A percentile compares a stretch with the other conserved stretches of the same genome.
Evolutionary conservation across 495 filamentous ascomycete genomes (phyloP).

Genomic region (Bryoglossum gracile): DNA sequence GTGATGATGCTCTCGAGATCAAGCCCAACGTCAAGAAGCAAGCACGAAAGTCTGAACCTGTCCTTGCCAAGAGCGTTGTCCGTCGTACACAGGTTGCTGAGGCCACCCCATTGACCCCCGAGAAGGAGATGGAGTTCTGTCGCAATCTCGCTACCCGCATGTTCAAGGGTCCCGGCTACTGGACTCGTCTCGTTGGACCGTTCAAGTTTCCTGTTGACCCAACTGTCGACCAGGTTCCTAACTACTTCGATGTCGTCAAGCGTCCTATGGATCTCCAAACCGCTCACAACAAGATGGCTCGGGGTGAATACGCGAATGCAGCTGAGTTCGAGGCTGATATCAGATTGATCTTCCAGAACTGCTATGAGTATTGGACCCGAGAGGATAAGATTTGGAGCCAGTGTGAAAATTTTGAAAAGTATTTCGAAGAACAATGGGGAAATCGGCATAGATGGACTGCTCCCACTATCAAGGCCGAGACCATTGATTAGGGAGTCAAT

Average conservation of each 20-base stretch:
- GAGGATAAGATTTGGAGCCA: conserved; percentile 62
- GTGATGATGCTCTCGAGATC: conserved; percentile 27
- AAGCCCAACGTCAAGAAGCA: conserved; percentile 27
- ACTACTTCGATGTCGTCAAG: conserved; percentile 90
- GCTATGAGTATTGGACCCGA: conserved; percentile 80
- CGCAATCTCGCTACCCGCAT: conserved; percentile 44
- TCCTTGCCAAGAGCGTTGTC: background rate
- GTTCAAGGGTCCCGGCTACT: conserved; percentile 48
- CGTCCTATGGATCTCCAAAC: conserved; percentile 91
- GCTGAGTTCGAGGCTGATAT: conserved; percentile 85
- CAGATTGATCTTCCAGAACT: conserved; percentile 80
- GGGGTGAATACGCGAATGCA: conserved; percentile 70
- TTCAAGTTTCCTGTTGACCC: conserved; percentile 87
- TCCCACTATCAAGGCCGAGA: conserved; percentile 21
- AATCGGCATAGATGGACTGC: conserved; percentile 67
- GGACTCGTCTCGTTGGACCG: conserved; percentile 52
- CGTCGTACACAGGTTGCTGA: conserved; percentile 19
- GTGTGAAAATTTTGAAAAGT: conserved; percentile 61
- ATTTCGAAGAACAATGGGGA: conserved; percentile 71
- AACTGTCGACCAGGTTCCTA: conserved; percentile 84
- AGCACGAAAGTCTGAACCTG: conserved; percentile 27
- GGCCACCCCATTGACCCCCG: conserved; percentile 26
- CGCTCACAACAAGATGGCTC: conserved; percentile 64
- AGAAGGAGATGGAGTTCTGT: conserved; percentile 45
- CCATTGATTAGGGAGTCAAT: conserved; percentile 28